Percentiles rank a stretch among this genome's conserved stretches.
Evolutionary conservation across 2,329 filamentous ascomycete species (phyloP).

Genomic region (Thielaviopsis musarum): DNA sequence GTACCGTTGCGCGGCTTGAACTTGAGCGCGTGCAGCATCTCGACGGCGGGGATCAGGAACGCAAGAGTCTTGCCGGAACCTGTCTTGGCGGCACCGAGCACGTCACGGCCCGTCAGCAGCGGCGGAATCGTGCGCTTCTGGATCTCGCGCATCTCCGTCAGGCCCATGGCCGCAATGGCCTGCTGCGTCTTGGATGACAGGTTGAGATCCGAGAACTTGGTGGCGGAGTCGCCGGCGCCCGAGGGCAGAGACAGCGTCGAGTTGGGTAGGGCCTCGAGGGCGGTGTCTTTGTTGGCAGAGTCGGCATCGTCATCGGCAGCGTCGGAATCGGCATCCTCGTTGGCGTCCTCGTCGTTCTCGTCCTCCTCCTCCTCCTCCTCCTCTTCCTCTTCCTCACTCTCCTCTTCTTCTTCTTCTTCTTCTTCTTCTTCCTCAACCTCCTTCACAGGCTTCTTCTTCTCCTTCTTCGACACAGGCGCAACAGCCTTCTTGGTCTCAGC

Average conservation of each 20-base stretch:
- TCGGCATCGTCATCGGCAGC: slow-evolving; percentile 13
- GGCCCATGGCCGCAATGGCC: slow-evolving; percentile 81
- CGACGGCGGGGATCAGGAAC: slow-evolving; percentile 84
- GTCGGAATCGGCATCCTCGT: slow-evolving; percentile 6
- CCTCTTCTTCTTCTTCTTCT: slow-evolving; percentile 14
- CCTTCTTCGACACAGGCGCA: slow-evolving; percentile 17
- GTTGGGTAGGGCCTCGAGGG: slow-evolving; percentile 20
- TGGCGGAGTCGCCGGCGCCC: slow-evolving; percentile 41
- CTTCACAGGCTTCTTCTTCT: slow-evolving; percentile 18
- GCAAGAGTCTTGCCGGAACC: slow-evolving; percentile 90
- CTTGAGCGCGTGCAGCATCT: slow-evolving; percentile 75
- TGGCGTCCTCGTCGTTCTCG: slow-evolving; percentile 13
- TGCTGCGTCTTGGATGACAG: slow-evolving; percentile 78
- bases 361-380: slow-evolving; percentile 14
- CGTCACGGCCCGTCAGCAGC: slow-evolving; percentile 73
- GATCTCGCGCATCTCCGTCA: slow-evolving; percentile 90
- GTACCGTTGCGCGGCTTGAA: slow-evolving; percentile 94
- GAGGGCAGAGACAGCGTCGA: slow-evolving; percentile 34
- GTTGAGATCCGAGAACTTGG: slow-evolving; percentile 65
- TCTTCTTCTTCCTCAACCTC: slow-evolving; percentile 12
- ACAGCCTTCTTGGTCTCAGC: slow-evolving; percentile 14
- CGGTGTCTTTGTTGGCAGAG: slow-evolving; percentile 18
- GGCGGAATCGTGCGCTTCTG: slow-evolving; percentile 78
- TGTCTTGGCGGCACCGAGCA: slow-evolving; percentile 89
- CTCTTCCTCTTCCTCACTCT: slow-evolving; percentile 13